These are phyloP conservation scores for Nephromyces sp. DNA, from an alignment of 169 alveolate species.

Conservation along the genomic window DNA sequence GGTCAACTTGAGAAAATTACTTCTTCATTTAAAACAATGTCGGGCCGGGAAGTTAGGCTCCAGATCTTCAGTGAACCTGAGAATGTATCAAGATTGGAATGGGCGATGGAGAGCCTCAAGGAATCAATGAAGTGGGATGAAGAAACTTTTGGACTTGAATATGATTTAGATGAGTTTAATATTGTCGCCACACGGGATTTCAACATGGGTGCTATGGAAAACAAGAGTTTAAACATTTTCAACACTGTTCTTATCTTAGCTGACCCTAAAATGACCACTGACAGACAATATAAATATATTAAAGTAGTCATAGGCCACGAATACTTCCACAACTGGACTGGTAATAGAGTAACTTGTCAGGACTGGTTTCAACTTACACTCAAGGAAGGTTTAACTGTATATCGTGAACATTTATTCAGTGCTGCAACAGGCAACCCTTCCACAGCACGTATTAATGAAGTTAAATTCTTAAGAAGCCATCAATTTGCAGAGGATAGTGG, in stretches of 20 bases:
- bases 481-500: slow-evolving; percentile 80
- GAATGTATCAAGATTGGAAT: slow-evolving; percentile 54
- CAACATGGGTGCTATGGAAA: slow-evolving; percentile 37
- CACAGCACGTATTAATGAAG: slow-evolving; percentile 65
- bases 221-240: slow-evolving; percentile 71
- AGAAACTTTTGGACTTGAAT: slow-evolving; percentile 68
- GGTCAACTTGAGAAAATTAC: slow-evolving; percentile 58
- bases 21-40: slow-evolving; percentile 50
- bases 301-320: slow-evolving; percentile 82
- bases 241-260: slow-evolving; percentile 72
- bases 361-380: slow-evolving; percentile 80
- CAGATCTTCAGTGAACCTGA: slow-evolving; percentile 67
- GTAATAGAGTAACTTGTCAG: slow-evolving; percentile 78
- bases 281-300: slow-evolving; percentile 65
- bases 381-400: slow-evolving; percentile 84
- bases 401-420: slow-evolving; percentile 72
- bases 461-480: slow-evolving; percentile 50
- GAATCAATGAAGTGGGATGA: slow-evolving; percentile 79
- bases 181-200: slow-evolving; percentile 69
- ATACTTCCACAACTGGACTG: slow-evolving; percentile 85
- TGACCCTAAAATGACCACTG: slow-evolving; percentile 63
- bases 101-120: slow-evolving; percentile 74
- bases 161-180: slow-evolving; percentile 65
- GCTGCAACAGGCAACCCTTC: slow-evolving; percentile 56
- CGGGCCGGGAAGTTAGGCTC: slow-evolving; percentile 42